Evolutionary conservation across 129 eudicot genomes (phyloP).

Genomic region (Ambrosia trifida): DNA sequence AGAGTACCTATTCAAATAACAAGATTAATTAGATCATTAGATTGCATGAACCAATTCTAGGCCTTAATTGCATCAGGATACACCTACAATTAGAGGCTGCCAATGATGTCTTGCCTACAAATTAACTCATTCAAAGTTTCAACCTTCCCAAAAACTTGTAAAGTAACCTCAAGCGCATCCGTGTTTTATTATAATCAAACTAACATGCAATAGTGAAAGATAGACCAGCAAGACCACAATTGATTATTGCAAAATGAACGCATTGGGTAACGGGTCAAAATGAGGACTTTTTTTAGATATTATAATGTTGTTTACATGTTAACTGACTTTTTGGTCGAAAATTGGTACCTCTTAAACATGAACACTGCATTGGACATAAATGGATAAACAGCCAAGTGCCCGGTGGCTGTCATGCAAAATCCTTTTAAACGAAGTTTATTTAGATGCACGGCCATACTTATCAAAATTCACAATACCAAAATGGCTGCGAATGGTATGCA

Average conservation of each 20-base stretch:
- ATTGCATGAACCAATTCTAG: neutral
- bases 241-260: slow-evolving; percentile 4
- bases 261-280: neutral
- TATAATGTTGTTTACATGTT: too few species aligned
- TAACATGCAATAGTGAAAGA: neutral
- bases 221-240: neutral
- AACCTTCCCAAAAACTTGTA: neutral
- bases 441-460: too few species aligned
- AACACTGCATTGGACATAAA: too few species aligned
- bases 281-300: neutral
- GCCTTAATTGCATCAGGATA: neutral
- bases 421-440: too few species aligned
- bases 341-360: too few species aligned
- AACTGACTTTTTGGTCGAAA: too few species aligned
- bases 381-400: too few species aligned
- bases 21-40: neutral
- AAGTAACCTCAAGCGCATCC: too few species aligned
- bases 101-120: neutral
- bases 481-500: too few species aligned
- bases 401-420: too few species aligned
- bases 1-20: slow-evolving; percentile 33
- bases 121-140: neutral
- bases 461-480: too few species aligned
- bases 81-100: neutral
- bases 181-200: too few species aligned